phyloP scores from a whole-genome alignment of 805 yeast species.

The Candida sithepensis region DNA sequence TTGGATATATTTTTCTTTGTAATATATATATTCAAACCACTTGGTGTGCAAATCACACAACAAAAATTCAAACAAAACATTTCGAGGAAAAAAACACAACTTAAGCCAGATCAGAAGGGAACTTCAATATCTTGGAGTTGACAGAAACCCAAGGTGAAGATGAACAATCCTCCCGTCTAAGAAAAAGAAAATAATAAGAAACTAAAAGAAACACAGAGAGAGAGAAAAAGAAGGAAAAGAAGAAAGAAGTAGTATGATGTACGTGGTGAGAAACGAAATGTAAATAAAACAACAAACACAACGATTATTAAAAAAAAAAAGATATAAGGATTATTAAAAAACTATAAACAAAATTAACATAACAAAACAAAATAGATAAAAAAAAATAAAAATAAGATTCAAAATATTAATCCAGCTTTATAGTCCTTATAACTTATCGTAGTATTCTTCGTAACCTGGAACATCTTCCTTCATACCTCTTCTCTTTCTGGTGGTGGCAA shows the following conservation, averaged over 20 bases:
- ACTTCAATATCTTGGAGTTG: no score
- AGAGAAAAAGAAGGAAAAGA: neutral
- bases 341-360: conserved; percentile 13
- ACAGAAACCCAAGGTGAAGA: no score
- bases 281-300: no score
- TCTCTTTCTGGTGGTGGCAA: conserved; percentile 75
- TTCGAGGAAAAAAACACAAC: no score
- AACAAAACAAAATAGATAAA: conserved; percentile 3
- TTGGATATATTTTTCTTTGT: neutral
- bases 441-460: conserved; percentile 99
- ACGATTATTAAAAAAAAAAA: neutral
- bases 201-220: neutral
- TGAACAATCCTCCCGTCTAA: no score
- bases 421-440: conserved; percentile 71
- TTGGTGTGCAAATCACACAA: no score
- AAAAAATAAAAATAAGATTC: conserved; percentile 1
- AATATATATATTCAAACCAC: neutral
- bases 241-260: neutral
- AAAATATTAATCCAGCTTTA: neutral
- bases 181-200: neutral
- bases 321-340: neutral
- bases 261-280: neutral
- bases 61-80: no score
- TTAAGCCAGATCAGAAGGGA: no score
- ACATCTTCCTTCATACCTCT: conserved; percentile 95